Conservation (phyloP, 768 basidiomycete genomes). For the Phaffia tasmanica region DNA sequence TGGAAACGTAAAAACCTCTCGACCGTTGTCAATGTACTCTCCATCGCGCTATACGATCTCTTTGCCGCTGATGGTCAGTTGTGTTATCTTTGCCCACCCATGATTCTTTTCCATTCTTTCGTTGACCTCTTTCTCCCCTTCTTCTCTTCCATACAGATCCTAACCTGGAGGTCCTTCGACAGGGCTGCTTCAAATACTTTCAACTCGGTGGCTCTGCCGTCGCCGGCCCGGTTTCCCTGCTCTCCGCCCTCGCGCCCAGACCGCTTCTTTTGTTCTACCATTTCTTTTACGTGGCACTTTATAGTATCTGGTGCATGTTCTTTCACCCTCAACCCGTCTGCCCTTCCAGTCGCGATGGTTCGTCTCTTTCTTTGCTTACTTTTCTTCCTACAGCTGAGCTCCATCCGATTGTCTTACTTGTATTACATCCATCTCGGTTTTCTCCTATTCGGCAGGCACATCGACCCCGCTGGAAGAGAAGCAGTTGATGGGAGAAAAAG, state of each 20-base stretch:
- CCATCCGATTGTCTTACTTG: slow-evolving; percentile 7
- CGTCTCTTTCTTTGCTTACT: background rate
- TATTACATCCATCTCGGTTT: background rate
- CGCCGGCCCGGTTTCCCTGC: slow-evolving; percentile 74
- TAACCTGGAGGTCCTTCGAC: slow-evolving; percentile 40
- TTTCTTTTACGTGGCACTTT: slow-evolving; percentile 92
- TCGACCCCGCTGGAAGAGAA: slow-evolving; percentile 17
- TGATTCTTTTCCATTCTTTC: background rate
- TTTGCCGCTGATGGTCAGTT: slow-evolving; percentile 83
- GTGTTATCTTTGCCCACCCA: no score
- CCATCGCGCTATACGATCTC: slow-evolving; percentile 83
- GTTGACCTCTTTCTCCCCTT: background rate
- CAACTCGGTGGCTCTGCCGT: slow-evolving; percentile 83
- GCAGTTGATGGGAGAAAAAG: slow-evolving; percentile 5
- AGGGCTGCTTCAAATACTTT: slow-evolving; percentile 95
- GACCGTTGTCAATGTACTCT: slow-evolving; percentile 82
- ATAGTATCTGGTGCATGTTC: slow-evolving; percentile 84
- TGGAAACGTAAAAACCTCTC: slow-evolving; percentile 74
- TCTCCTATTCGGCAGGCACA: background rate
- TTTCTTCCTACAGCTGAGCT: background rate
- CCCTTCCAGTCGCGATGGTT: background rate
- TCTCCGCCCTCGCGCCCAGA: slow-evolving; percentile 72
- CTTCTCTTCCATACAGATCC: slow-evolving; percentile 33
- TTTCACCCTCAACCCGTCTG: slow-evolving; percentile 43
- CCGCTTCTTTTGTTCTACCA: slow-evolving; percentile 71